Evolutionary conservation across 108 stramenopile genomes (phyloP).

Genomic region (Bacterosira constricta): DNA sequence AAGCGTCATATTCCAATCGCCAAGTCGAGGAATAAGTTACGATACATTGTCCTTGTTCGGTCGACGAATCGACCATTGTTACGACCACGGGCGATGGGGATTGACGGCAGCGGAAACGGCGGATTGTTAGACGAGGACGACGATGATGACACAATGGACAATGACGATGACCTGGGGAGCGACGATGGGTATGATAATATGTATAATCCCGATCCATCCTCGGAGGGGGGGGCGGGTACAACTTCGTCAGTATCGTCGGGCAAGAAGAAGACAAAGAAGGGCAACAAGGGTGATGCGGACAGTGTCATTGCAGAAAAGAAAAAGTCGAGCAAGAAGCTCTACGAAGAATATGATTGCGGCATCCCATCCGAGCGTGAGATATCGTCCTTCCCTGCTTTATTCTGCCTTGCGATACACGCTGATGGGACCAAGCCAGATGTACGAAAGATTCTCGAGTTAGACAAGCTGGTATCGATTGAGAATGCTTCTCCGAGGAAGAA

Average conservation of each 20-base stretch:
- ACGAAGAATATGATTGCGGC: conserved; percentile 39
- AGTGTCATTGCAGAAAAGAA: neutral
- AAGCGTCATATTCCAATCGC: conserved; percentile 51
- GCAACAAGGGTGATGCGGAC: conserved; percentile 7
- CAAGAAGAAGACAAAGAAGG: conserved; percentile 4
- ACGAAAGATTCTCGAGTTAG: conserved; percentile 76
- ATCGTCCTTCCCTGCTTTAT: conserved; percentile 81
- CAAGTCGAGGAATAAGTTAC: conserved; percentile 68
- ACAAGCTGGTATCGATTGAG: conserved; percentile 80
- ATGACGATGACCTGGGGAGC: conserved; percentile 47
- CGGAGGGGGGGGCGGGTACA: neutral
- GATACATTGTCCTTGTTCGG: conserved; percentile 72
- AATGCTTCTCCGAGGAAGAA: conserved; percentile 49
- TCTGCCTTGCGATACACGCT: conserved; percentile 70
- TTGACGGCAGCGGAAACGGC: neutral
- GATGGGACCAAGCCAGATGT: conserved; percentile 87
- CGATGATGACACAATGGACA: conserved; percentile 33
- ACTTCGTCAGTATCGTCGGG: neutral
- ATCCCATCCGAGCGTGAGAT: conserved; percentile 56
- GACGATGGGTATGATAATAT: conserved; percentile 52
- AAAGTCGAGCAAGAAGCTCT: neutral
- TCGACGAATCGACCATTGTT: conserved; percentile 73
- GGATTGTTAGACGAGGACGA: conserved; percentile 22
- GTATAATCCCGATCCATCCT: conserved; percentile 47
- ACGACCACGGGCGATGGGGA: conserved; percentile 24